Conservation (phyloP, 495 filamentous ascomycete genomes). For the Aspergillus leporis region DNA sequence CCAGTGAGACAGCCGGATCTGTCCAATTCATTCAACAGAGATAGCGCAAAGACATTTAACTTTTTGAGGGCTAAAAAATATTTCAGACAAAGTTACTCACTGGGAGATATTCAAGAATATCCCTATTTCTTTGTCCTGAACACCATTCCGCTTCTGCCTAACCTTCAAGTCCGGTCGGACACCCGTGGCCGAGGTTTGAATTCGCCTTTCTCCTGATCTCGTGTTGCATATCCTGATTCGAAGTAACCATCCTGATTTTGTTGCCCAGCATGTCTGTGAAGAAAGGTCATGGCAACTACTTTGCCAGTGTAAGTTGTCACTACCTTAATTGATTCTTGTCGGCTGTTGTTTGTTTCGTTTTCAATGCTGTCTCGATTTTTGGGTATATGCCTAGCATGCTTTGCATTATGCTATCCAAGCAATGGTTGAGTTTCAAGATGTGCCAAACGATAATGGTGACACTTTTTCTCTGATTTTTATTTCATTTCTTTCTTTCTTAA, state of each 20-base stretch:
- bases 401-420: background rate
- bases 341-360: background rate
- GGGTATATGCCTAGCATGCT: background rate
- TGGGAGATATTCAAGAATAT: background rate
- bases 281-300: slow-evolving; percentile 31
- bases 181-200: slow-evolving; percentile 12
- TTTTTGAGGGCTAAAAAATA: background rate
- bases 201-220: background rate
- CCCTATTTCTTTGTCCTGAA: background rate
- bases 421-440: background rate
- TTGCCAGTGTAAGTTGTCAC: slow-evolving; percentile 33
- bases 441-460: background rate
- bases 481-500: background rate
- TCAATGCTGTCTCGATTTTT: background rate
- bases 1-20: slow-evolving; percentile 21
- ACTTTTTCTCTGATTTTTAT: background rate
- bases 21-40: slow-evolving; percentile 10
- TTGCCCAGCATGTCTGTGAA: slow-evolving; percentile 21
- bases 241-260: background rate
- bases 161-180: slow-evolving; percentile 6
- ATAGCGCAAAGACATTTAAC: background rate
- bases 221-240: slow-evolving; percentile 4
- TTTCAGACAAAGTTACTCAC: background rate
- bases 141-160: background rate
- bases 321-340: background rate